phyloP scores from a whole-genome alignment of 345 rosid species.

The Rhodomyrtus tomentosa region DNA sequence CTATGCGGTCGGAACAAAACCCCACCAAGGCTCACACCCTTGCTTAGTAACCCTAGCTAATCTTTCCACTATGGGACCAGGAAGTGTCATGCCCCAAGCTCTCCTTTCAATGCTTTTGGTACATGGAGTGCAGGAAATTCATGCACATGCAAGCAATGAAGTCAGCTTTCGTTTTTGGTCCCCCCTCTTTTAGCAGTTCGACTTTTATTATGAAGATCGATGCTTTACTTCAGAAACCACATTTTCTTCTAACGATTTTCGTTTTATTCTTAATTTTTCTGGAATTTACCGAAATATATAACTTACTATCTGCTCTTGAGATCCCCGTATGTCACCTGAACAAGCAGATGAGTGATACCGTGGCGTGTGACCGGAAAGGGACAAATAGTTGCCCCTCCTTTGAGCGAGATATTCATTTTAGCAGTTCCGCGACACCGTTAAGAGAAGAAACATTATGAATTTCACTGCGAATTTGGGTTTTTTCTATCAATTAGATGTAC shows the following conservation, averaged over 20 bases:
- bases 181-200: background rate
- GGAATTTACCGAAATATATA: background rate
- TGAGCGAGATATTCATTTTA: background rate
- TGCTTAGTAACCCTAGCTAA: background rate
- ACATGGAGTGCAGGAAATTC: background rate
- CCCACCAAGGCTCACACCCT: background rate
- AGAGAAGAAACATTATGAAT: background rate
- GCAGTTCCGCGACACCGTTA: background rate
- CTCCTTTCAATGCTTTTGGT: background rate
- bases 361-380: background rate
- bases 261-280: background rate
- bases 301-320: background rate
- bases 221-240: background rate
- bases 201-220: background rate
- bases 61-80: background rate
- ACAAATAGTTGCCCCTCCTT: background rate
- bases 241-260: background rate
- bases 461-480: background rate
- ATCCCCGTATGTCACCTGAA: background rate
- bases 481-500: background rate
- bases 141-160: background rate
- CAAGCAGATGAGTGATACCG: background rate
- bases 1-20: background rate
- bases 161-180: background rate
- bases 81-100: background rate